Evolutionary conservation across 2,329 filamentous ascomycete species (phyloP), one percentile per base, ranked within the genome.

Genomic region (Botrytis galanthina): DNA sequence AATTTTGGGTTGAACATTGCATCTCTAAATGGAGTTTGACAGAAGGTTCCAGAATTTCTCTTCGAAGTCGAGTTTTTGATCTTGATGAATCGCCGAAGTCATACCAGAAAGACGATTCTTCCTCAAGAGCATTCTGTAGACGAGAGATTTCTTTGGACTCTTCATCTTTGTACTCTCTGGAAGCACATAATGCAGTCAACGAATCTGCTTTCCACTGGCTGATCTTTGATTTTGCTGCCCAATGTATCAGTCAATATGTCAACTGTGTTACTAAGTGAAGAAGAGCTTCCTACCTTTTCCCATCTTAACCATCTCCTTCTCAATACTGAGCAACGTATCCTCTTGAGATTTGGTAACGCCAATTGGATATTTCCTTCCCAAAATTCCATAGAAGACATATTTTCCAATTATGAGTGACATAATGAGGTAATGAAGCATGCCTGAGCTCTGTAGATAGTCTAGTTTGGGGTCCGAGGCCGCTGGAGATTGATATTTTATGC

Each of bases 361-460:
- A 54, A 68, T 1, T n/a, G 64, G 64, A 54, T 68, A 68, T 32
- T 4, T 1, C 20, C 18, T 68, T 12, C 6, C 39, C 18, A 68
- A 20, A 29, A 68, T 54, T 39, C 12, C 29, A n/a, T 9, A 39
- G 9, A 68, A 68, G 64, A 68, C 37, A 12, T 37, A 29, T 39
- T 68, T 68, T 20, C 46, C 64, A 68, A 68, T 54, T 22, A 20
- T 10, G 26, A 68, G 48, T 20, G 64, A 68, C 8, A 68, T 14
- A 26, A 68, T 68, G 44, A 51, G 48, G 64, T 68, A 68, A 54
- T 54, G 46, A 39, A 68, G 64, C 64, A 48, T 68, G 26, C 39
- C 64, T 20, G 20, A 39, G 20, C 29, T 39, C 16, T 22, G 20
- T 7, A 68, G 32, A 1, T 3, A 68, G 3, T 51, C 26, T 29